A percentile compares a stretch with the other conserved stretches of the same genome.
Conservation (phyloP, 2,329 filamentous ascomycete species). For the Lasiodiplodia theobromae region DNA sequence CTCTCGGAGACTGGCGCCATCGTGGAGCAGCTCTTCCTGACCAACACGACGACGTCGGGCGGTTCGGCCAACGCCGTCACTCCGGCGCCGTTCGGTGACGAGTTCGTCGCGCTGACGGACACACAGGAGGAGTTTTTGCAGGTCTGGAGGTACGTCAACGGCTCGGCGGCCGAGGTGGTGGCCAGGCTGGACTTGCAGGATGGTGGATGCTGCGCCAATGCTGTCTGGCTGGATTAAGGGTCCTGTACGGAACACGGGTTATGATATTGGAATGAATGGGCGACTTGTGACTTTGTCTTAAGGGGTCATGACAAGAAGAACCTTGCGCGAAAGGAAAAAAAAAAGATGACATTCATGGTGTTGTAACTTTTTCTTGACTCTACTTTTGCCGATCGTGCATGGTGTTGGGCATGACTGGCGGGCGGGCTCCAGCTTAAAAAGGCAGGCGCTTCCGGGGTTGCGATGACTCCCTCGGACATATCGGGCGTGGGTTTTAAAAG, state of each 20-base stretch:
- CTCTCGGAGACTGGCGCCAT: conserved; percentile 41
- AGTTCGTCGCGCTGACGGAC: conserved; percentile 45
- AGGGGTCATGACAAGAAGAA: too few species aligned
- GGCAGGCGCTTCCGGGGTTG: not conserved
- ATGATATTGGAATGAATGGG: too few species aligned
- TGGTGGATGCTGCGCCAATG: conserved; percentile 29
- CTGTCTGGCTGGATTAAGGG: conserved; percentile 21
- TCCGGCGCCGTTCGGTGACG: conserved; percentile 43
- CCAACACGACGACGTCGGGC: conserved; percentile 43
- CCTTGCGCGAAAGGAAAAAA: too few species aligned
- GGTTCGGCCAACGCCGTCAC: conserved; percentile 47
- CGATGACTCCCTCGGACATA: not conserved
- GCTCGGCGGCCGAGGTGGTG: conserved; percentile 23
- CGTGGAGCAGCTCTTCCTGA: conserved; percentile 40
- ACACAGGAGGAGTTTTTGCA: conserved; percentile 46
- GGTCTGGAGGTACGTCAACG: conserved; percentile 42
- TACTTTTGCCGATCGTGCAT: too few species aligned
- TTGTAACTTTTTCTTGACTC: too few species aligned
- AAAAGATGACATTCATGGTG: too few species aligned
- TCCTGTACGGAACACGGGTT: too few species aligned
- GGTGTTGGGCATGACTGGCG: not conserved
- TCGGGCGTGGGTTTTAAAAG: not conserved
- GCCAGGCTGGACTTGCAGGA: conserved; percentile 32
- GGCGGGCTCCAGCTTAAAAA: not conserved
- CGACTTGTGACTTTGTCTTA: too few species aligned